Evolutionary conservation across 2,329 filamentous ascomycete genomes (phyloP), one percentile per base, ranked within the genome.

Genomic region (Microdochium nivale): DNA sequence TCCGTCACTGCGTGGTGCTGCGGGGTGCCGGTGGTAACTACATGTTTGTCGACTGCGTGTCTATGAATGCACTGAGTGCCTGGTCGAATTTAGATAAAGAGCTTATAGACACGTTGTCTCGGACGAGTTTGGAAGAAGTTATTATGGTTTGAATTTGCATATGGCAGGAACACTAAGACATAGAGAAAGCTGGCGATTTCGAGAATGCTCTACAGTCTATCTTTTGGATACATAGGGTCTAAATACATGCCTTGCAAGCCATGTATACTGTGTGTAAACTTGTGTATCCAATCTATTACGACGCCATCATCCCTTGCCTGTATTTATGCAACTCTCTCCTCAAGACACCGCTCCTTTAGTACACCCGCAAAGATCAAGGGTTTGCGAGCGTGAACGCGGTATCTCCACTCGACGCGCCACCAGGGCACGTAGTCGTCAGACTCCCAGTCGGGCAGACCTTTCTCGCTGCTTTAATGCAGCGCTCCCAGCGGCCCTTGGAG

Each of bases 401-500:
- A 55, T 78, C 66, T 32, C 75, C 75, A 19, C 55, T 67, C 43
- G 68, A 73, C 27, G 72, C 76, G 4, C 74, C 76, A 14, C 76
- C 75, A 5, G 68, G 59, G 60, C 76, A 80, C 1, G 70, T 71
- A 25, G 65, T 73, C 37, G 62, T 66, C 60, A 78, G 66, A 54
- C 71, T 76, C 19, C 76, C 76, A 8, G 70, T 74, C 21, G 74
- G 75, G 60, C 76, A 79, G 47, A 71, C 70, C 53, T 74, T 71
- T 52, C 72, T 63, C 48, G 77, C 78, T 16, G 78, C 78, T 40
- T 74, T 70, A 49, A 80, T 70, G 59, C 78, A 81, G 49, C 70
- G 67, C 62, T 80, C 74, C 77, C 78, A 79, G 24, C 71, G 65
- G 21, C 69, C 70, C 65, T 79, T 80, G 47, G 69, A 70, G 54